Conservation (phyloP, 306 rosid species). For the barrel medic (Medicago truncatula) region MtrunA17r5.0-ANR NC_053048.1:30541501-30542000, state of each 20-base stretch:
- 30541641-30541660: slow-evolving; percentile 71
- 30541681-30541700: slow-evolving; percentile 49
- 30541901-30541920: slow-evolving; percentile 43
- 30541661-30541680: slow-evolving; percentile 74
- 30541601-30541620: slow-evolving; percentile 76
- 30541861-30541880: slow-evolving; percentile 40
- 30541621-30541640: slow-evolving; percentile 76
- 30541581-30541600: slow-evolving; percentile 27
- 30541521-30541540: neutral
- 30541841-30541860: slow-evolving; percentile 38
- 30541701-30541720: slow-evolving; percentile 19
- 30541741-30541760: slow-evolving; percentile 42
- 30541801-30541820: slow-evolving; percentile 31
- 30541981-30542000: slow-evolving; percentile 42
- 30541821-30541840: slow-evolving; percentile 38
- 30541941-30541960: slow-evolving; percentile 50
- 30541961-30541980: slow-evolving; percentile 39
- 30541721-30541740: slow-evolving; percentile 32
- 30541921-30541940: slow-evolving; percentile 37
- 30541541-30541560: neutral
- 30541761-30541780: slow-evolving; percentile 37
- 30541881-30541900: slow-evolving; percentile 38
- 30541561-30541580: neutral
- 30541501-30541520: too few relatives aligned
- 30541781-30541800: slow-evolving; percentile 17